Conservation (phyloP, 1,284 basidiomycete genomes). For the Lignosus rhinocerotis region DNA sequence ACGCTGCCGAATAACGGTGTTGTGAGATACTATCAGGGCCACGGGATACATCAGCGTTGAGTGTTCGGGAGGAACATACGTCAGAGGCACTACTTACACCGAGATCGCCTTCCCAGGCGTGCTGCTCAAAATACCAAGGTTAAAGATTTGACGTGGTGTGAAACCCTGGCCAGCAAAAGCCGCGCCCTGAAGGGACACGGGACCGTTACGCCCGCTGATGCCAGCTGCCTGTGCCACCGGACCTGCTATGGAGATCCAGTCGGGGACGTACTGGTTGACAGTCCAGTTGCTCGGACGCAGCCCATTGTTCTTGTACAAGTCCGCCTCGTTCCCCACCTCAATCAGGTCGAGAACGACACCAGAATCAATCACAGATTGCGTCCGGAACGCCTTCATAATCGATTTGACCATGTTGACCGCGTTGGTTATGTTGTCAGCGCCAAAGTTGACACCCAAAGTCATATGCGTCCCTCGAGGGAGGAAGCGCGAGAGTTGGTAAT, state of each 20-base stretch:
- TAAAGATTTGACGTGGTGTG: constrained; percentile 53
- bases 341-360: constrained; percentile 38
- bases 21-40: constrained; percentile 52
- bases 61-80: neutral
- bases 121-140: constrained; percentile 35
- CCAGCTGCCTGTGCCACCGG: constrained; percentile 35
- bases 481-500: constrained; percentile 54
- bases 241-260: constrained; percentile 42
- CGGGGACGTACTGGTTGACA: constrained; percentile 49
- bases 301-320: constrained; percentile 56
- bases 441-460: constrained; percentile 73
- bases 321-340: constrained; percentile 53
- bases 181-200: constrained; percentile 50
- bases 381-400: constrained; percentile 54
- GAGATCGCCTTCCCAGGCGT: constrained; percentile 35
- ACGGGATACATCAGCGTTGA: constrained; percentile 3
- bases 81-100: constrained; percentile 28
- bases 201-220: constrained; percentile 26
- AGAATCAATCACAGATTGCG: constrained; percentile 40
- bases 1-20: constrained; percentile 60
- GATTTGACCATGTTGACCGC: constrained; percentile 58
- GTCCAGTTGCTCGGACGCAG: constrained; percentile 45
- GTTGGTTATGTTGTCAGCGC: constrained; percentile 55
- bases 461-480: constrained; percentile 59
- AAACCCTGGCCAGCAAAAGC: constrained; percentile 58